Percentiles rank a stretch among this genome's conserved stretches.
phyloP scores from a whole-genome alignment of 371 early-diverging fungal species.

The Apophysomyces trapeziformis region DNA sequence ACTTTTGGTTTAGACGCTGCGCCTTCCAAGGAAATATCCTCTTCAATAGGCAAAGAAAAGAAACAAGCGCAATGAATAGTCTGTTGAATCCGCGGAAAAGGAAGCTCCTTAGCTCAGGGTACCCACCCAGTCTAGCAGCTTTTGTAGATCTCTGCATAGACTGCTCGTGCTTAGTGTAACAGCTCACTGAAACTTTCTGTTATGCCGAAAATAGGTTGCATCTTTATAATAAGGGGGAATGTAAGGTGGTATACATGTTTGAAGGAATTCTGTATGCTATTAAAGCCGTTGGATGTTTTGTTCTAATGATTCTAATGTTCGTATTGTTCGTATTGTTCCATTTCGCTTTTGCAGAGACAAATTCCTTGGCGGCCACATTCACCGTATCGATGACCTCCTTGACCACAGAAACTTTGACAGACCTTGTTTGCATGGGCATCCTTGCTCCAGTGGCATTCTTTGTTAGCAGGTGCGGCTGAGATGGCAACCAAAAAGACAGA shows the following conservation, averaged over 20 bases:
- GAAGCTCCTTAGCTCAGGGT: background rate
- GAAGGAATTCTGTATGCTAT: too few relatives aligned
- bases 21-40: too few relatives aligned
- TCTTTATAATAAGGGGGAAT: background rate
- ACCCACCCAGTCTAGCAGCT: background rate
- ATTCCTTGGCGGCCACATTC: slow-evolving; percentile 28
- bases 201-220: slow-evolving; percentile 4
- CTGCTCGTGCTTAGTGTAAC: slow-evolving; percentile 8
- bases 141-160: slow-evolving; percentile 4
- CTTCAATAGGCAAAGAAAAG: too few relatives aligned
- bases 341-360: slow-evolving; percentile 24
- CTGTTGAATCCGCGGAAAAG: background rate
- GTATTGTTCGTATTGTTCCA: background rate
- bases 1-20: too few relatives aligned
- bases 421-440: slow-evolving; percentile 24
- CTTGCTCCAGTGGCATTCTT: slow-evolving; percentile 19
- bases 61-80: background rate
- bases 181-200: background rate
- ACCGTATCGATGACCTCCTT: slow-evolving; percentile 21
- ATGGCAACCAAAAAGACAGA: slow-evolving; percentile 12
- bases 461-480: slow-evolving; percentile 14
- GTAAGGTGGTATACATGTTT: background rate
- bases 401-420: slow-evolving; percentile 24
- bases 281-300: too few relatives aligned
- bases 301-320: too few relatives aligned